Percentiles rank a stretch among this genome's conserved stretches.
phyloP scores from a whole-genome alignment of 257 asterid species.

The Primulina huaijiensis region DNA sequence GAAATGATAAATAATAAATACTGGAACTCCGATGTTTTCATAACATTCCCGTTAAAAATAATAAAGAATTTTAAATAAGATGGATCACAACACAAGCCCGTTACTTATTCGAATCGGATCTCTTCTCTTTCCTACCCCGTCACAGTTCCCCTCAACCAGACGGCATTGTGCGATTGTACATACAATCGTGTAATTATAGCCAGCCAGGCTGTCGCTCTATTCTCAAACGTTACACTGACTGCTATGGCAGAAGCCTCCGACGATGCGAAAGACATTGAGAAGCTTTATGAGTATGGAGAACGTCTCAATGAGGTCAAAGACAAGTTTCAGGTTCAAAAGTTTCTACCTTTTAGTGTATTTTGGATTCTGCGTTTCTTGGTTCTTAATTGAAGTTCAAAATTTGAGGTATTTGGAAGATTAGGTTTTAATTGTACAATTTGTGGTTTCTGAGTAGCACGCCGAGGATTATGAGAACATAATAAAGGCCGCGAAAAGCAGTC shows the following conservation, averaged over 20 bases:
- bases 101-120: neutral
- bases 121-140: neutral
- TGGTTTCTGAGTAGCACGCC: conserved; percentile 39
- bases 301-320: conserved; percentile 82
- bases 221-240: conserved; percentile 13
- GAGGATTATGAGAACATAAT: conserved; percentile 78
- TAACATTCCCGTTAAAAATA: too few relatives aligned
- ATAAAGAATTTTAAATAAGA: too few relatives aligned
- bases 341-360: neutral
- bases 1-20: too few relatives aligned
- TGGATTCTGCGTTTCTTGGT: conserved; percentile 27
- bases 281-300: conserved; percentile 84
- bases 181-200: conserved; percentile 19
- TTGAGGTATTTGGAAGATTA: conserved; percentile 4
- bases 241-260: conserved; percentile 52
- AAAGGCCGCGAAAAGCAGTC: conserved; percentile 68
- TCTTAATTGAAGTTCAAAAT: conserved; percentile 11
- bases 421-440: conserved; percentile 20
- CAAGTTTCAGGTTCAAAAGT: conserved; percentile 67
- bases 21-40: too few relatives aligned
- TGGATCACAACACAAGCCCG: neutral
- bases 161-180: too few relatives aligned
- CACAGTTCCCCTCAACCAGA: neutral
- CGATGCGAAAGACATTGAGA: conserved; percentile 65
- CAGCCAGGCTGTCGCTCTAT: conserved; percentile 19